These are phyloP conservation scores for Microbotryum saponariae DNA, from an alignment of 1,284 basidiomycete genomes.

Conservation along the genomic window DNA sequence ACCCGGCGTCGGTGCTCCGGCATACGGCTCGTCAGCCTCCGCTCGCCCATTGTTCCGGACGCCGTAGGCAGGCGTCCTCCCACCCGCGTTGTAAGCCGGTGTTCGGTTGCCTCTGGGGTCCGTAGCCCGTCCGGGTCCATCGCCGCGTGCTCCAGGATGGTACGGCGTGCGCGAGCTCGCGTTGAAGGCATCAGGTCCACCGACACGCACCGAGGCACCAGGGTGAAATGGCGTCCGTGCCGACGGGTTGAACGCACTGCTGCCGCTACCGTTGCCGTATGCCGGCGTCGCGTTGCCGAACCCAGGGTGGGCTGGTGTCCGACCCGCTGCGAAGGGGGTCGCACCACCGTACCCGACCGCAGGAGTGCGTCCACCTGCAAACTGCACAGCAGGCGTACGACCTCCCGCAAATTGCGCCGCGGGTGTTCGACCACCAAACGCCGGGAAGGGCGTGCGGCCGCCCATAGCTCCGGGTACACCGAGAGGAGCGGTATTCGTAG, in stretches of 20 bases:
- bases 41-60: conserved; percentile 4
- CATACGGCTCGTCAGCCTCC: conserved; percentile 25
- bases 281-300: conserved; percentile 10
- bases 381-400: conserved; percentile 25
- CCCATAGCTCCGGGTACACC: conserved; percentile 10
- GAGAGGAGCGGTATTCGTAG: conserved; percentile 21
- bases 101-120: conserved; percentile 28
- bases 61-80: conserved; percentile 41
- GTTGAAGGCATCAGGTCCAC: conserved; percentile 11
- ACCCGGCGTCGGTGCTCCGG: conserved; percentile 15
- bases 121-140: not conserved
- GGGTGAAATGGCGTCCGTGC: conserved; percentile 3
- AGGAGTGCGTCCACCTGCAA: conserved; percentile 30
- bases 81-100: conserved; percentile 39
- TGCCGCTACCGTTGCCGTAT: conserved; percentile 43
- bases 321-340: conserved; percentile 10
- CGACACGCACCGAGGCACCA: not conserved
- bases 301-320: conserved; percentile 13
- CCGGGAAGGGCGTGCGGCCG: conserved; percentile 12
- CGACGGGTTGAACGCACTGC: conserved; percentile 26
- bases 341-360: conserved; percentile 21
- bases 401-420: conserved; percentile 15
- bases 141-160: conserved; percentile 14
- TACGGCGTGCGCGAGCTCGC: conserved; percentile 14
- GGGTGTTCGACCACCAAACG: conserved; percentile 17